Evolutionary conservation across 305 asterid species (phyloP).

Genomic region (Plantago lanceolata): DNA sequence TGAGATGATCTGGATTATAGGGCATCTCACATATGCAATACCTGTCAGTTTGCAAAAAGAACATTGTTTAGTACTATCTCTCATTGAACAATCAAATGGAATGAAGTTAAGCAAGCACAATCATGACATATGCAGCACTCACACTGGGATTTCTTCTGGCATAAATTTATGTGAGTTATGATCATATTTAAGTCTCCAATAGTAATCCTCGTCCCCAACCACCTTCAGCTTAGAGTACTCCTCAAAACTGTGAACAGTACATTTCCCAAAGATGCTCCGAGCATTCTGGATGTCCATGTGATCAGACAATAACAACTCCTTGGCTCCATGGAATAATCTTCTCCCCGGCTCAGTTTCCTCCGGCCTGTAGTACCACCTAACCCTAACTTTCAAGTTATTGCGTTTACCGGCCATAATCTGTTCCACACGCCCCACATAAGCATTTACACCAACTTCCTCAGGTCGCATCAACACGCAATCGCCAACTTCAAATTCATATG

Average conservation of each 20-base stretch:
- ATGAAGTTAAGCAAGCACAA: constrained; percentile 11
- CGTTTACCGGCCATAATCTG: constrained; percentile 54
- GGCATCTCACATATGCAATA: constrained; percentile 84
- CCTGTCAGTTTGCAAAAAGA: constrained; percentile 32
- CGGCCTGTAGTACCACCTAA: constrained; percentile 80
- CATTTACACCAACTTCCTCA: constrained; percentile 33
- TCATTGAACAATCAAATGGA: not conserved
- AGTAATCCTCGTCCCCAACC: constrained; percentile 58
- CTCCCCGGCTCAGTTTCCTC: constrained; percentile 70
- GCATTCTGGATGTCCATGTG: constrained; percentile 69
- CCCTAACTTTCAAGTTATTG: constrained; percentile 39
- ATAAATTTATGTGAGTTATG: constrained; percentile 50
- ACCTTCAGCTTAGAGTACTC: constrained; percentile 47
- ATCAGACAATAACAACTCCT: constrained; percentile 64
- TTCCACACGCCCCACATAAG: constrained; percentile 66
- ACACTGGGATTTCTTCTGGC: constrained; percentile 65
- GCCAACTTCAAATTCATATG: constrained; percentile 43
- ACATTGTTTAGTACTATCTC: constrained; percentile 21
- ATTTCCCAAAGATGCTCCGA: constrained; percentile 55
- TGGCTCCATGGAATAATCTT: constrained; percentile 54
- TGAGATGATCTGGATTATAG: constrained; percentile 72
- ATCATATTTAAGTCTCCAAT: constrained; percentile 51
- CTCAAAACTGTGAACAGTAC: constrained; percentile 56
- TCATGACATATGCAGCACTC: constrained; percentile 28
- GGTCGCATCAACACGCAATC: constrained; percentile 69